A percentile compares a stretch with the other conserved stretches of the same genome.
Conservation (phyloP, 306 rosid species). For the Inga leiocalycina region DNA sequence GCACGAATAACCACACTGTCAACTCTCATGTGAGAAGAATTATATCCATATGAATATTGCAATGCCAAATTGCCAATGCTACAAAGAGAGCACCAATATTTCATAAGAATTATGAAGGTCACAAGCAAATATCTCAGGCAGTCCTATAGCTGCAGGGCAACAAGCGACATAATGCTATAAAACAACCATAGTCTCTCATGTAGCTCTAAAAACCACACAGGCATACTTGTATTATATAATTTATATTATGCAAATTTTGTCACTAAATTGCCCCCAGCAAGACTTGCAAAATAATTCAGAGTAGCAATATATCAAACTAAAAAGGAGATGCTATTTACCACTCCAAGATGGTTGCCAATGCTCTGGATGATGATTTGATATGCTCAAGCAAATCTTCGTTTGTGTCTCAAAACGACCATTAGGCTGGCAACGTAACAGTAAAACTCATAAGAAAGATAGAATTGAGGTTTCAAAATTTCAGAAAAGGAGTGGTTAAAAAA, state of each 20-base stretch:
- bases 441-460: constrained; percentile 31
- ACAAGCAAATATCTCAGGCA: not conserved
- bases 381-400: constrained; percentile 96
- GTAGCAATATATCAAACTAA: not conserved
- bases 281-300: constrained; percentile 1
- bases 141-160: not conserved
- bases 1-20: not conserved
- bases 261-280: not conserved
- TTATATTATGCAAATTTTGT: not conserved
- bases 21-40: too few species aligned
- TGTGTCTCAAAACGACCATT: constrained; percentile 97
- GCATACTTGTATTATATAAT: not conserved
- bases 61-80: not conserved
- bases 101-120: not conserved
- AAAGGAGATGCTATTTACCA: constrained; percentile 48
- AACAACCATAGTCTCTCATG: not conserved
- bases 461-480: not conserved
- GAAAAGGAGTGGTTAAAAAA: not conserved
- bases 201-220: not conserved
- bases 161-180: not conserved
- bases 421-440: constrained; percentile 54
- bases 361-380: constrained; percentile 97
- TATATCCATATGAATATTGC: not conserved
- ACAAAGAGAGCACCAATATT: not conserved
- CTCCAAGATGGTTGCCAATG: constrained; percentile 99